Percentiles rank a stretch among this genome's conserved stretches.
Evolutionary conservation across 345 rosid genomes (phyloP).

Genomic region (Eutrema yunnanense): DNA sequence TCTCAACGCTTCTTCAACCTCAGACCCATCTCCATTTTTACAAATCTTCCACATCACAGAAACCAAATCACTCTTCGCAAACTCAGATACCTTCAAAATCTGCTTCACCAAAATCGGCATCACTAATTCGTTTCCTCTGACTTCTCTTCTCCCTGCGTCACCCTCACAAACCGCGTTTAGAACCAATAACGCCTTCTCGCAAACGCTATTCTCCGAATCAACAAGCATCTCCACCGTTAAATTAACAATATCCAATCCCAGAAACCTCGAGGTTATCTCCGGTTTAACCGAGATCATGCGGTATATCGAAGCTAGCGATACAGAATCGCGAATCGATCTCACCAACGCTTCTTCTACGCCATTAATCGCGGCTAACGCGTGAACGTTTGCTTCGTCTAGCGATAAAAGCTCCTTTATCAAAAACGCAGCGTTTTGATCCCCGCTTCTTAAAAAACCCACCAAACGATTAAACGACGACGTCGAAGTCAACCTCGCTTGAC

Average conservation of each 20-base stretch:
- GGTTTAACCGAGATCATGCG: constrained; percentile 35
- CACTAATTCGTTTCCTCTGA: constrained; percentile 39
- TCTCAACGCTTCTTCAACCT: constrained; percentile 50
- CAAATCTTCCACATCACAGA: constrained; percentile 62
- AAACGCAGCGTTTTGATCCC: constrained; percentile 60
- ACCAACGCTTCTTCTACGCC: constrained; percentile 50
- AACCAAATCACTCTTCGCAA: constrained; percentile 57
- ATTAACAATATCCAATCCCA: constrained; percentile 43
- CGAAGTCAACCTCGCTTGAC: constrained; percentile 35
- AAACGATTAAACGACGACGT: constrained; percentile 37
- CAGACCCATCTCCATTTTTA: constrained; percentile 36
- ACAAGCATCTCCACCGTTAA: constrained; percentile 50
- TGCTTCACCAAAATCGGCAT: constrained; percentile 70
- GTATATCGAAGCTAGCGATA: constrained; percentile 40
- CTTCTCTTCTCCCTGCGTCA: constrained; percentile 40
- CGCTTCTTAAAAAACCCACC: constrained; percentile 39
- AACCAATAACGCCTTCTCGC: constrained; percentile 62
- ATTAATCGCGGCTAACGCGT: constrained; percentile 37
- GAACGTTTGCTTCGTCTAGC: constrained; percentile 28
- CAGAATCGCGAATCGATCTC: constrained; percentile 50
- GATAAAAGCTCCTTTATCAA: constrained; percentile 44
- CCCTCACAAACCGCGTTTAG: constrained; percentile 44
- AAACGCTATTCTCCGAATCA: constrained; percentile 46
- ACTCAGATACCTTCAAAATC: constrained; percentile 51
- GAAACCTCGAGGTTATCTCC: constrained; percentile 27